Base-by-base conservation (phyloP, 139 green algal species). In the Eudorina sp. region DNA sequence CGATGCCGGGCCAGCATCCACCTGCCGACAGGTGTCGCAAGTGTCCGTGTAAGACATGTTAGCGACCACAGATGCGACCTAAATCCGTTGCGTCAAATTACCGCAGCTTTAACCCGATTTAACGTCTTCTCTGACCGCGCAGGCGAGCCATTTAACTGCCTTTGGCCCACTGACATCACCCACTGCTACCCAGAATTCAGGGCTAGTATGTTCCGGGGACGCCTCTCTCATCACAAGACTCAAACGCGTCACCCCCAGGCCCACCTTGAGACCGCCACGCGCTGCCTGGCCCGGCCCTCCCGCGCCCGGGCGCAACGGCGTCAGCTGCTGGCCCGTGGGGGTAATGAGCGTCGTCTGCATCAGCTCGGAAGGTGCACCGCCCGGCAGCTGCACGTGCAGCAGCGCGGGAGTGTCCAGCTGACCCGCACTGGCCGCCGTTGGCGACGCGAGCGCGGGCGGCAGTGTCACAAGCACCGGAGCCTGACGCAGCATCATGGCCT, bases 361-460 rank as follows among this genome's bases (percentile, higher is more conserved):
- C 29, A 86, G 43, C 41, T 86, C 80, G 29, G 38, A 55, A 18
- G 60, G 80, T 5, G 43, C n/a, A 3, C 62, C 60, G 40, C 60
- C 62, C 41, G 60, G 80, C 60, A 86, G 41, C 80, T 76, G 60
- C 40, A 86, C 80, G 41, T 86, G 80, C 60, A 86, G 27, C 58
- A 86, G 80, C 40, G 80, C 60, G 8, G 62, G 80, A 7, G 80
- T 77, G 45, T 86, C 80, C 29, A 76, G 60, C 18, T 76, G 60
- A 0, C 80, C 58, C 0, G 27, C 11, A 25, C 19, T 11, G 13
- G 41, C 41, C 60, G 45, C 43, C 3, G 60, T 64, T 16, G 78
- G 78, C 9, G 78, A 85, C n/a, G 60, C 60, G 41, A 86, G 62
- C 40, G 60, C 41, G 18, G 80, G 80, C n/a, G 80, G 80, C 23